A percentile compares a stretch with the other conserved stretches of the same genome.
Conservation (phyloP, 1,139 yeast genomes). For the Pichia sp. region DNA sequence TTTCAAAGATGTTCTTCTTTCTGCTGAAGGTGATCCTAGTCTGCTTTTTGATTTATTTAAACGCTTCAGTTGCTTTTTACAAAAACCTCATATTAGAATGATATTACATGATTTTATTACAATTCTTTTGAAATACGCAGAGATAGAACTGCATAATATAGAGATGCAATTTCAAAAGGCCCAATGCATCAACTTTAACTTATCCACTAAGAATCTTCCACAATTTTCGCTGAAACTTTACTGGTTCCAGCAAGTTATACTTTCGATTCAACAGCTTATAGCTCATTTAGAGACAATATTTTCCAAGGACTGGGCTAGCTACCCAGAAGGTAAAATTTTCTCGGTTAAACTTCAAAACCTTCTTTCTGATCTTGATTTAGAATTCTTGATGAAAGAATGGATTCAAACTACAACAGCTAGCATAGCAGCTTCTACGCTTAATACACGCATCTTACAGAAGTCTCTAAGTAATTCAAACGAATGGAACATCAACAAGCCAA, state of each 20-base stretch:
- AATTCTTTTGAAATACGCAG: conserved; percentile 40
- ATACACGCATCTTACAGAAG: conserved; percentile 35
- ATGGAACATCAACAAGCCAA: conserved; percentile 45
- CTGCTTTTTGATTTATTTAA: conserved; percentile 48
- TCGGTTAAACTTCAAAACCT: conserved; percentile 43
- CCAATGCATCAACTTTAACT: conserved; percentile 30
- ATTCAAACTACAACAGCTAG: conserved; percentile 23
- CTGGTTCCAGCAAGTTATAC: conserved; percentile 45
- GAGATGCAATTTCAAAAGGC: conserved; percentile 35
- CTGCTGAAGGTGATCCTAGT: conserved; percentile 33
- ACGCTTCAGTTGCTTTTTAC: conserved; percentile 39
- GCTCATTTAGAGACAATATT: conserved; percentile 44
- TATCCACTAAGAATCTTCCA: conserved; percentile 39
- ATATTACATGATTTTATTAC: conserved; percentile 52
- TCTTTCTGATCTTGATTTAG: conserved; percentile 39
- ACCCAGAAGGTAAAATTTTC: conserved; percentile 65
- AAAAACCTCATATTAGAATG: conserved; percentile 44
- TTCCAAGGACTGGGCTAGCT: conserved; percentile 69
- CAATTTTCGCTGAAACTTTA: conserved; percentile 39
- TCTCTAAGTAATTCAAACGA: conserved; percentile 2
- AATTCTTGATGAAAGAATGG: conserved; percentile 45
- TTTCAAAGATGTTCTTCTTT: conserved; percentile 34
- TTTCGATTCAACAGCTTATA: conserved; percentile 35
- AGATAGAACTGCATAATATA: conserved; percentile 36
- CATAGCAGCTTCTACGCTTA: conserved; percentile 21